Conservation (phyloP, 495 filamentous ascomycete genomes). For the Xylaria acuta region DNA sequence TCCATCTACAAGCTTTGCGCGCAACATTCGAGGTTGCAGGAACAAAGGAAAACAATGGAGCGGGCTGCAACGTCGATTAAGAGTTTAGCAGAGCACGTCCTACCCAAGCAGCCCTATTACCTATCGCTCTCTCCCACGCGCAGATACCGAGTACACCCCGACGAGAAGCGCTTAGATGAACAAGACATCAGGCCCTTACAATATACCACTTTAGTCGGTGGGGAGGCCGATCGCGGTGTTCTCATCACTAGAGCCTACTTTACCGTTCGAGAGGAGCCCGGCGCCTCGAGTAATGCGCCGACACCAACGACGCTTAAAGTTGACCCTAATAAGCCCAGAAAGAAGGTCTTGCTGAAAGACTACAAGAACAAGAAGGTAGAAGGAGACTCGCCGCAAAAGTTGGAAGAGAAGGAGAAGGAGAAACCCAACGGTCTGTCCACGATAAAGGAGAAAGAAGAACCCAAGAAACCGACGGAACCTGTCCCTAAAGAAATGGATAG, state of each 20-base stretch:
- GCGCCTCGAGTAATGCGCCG: constrained; percentile 32
- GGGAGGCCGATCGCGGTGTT: constrained; percentile 54
- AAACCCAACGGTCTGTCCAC: constrained; percentile 21
- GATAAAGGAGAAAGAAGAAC: constrained; percentile 33
- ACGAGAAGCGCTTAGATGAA: constrained; percentile 49
- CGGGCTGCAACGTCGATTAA: constrained; percentile 54
- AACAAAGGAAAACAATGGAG: constrained; percentile 54
- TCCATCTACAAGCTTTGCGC: constrained; percentile 32
- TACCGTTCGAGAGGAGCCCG: constrained; percentile 49
- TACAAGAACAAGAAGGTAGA: constrained; percentile 52
- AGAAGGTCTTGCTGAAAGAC: constrained; percentile 55
- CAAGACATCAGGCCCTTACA: constrained; percentile 46
- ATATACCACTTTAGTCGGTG: constrained; percentile 50
- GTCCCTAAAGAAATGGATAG: constrained; percentile 39
- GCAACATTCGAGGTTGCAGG: constrained; percentile 41
- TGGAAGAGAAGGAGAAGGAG: constrained; percentile 27
- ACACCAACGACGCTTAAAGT: constrained; percentile 32
- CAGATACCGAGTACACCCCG: constrained; percentile 42
- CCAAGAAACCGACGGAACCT: constrained; percentile 27
- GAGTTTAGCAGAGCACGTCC: constrained; percentile 48
- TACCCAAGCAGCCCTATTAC: constrained; percentile 52
- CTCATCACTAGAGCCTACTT: constrained; percentile 52
- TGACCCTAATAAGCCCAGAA: constrained; percentile 51
- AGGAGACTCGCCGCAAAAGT: constrained; percentile 46
- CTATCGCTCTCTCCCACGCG: constrained; percentile 48